Percentiles rank a stretch among this genome's conserved stretches.
Conservation (phyloP, 768 basidiomycete genomes). For the Clathrus columnatus region DNA sequence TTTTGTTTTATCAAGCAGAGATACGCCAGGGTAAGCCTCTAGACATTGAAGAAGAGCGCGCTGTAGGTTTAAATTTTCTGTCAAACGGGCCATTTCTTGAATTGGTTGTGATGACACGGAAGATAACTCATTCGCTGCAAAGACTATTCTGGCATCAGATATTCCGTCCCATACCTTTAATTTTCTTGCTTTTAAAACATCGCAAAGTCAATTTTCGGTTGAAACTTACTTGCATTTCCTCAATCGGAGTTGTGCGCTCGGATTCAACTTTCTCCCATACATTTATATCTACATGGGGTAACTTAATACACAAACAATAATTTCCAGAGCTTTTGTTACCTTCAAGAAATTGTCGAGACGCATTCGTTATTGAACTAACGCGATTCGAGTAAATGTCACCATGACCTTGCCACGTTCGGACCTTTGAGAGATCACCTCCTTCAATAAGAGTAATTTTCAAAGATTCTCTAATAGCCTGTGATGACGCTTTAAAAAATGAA, state of each 20-base stretch:
- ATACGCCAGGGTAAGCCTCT: constrained; percentile 36
- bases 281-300: constrained; percentile 50
- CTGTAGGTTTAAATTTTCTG: constrained; percentile 91
- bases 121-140: constrained; percentile 46
- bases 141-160: constrained; percentile 69
- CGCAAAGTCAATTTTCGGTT: background rate
- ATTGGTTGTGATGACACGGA: constrained; percentile 19
- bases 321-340: constrained; percentile 36
- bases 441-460: constrained; percentile 70
- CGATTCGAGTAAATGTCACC: constrained; percentile 64
- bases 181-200: constrained; percentile 2
- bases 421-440: constrained; percentile 63
- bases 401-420: constrained; percentile 56
- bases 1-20: constrained; percentile 62
- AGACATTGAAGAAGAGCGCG: constrained; percentile 68
- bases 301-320: constrained; percentile 9
- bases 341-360: constrained; percentile 57
- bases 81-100: constrained; percentile 65
- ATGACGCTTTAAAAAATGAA: constrained; percentile 37
- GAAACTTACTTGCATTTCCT: constrained; percentile 71
- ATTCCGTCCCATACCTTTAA: constrained; percentile 87
- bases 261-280: constrained; percentile 75
- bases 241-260: constrained; percentile 58
- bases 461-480: constrained; percentile 38
- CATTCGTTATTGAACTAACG: constrained; percentile 77